Evolutionary conservation across 352 stramenopile species (phyloP), one percentile per base, ranked within the genome.

Genomic region (Elongisporangium prolatum): DNA sequence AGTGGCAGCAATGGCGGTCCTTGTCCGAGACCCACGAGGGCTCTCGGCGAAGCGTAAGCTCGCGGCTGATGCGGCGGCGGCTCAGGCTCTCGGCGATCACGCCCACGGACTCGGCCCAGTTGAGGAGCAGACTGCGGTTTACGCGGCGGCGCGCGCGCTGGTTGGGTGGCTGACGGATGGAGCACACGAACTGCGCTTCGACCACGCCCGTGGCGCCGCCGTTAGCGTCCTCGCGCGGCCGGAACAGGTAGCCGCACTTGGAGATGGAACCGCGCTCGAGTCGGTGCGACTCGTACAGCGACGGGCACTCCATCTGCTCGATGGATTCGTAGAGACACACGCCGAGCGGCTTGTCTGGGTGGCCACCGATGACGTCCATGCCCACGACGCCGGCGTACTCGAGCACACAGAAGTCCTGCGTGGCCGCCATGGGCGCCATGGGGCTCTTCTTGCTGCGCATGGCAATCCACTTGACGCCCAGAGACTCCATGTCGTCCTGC

Each of bases 251-350:
- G 44, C 84, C 84, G 58, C 84, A 93, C 63, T 89, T 89, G 58
- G 84, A 90, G 58, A 93, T 74, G 24, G 79, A 82, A 13, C 75
- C 75, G 24, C 84, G 79, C 56, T 90, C 79, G 18, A 93, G 68
- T 10, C 66, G 71, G 63, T 93, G 81, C 57, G 79, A 89, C n/a
- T 90, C 77, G 40, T 71, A 78, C 10, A 93, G 69, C 38, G 70
- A 67, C 37, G 84, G 81, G 59, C 84, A 93, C 55, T 93, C 84
- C 24, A 71, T 59, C 64, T 93, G 84, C 44, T 93, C 84, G 25
- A 93, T 88, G 11, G 77, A 89, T 54, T 93, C 84, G 60, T 88
- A 91, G 24, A 93, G 68, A 61, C 84, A 93, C 1, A 93, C 74
- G 38, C 81, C 81, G 25, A 88, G 59, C 2, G 67, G 69, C 28